phyloP scores from a whole-genome alignment of 192 early-diverging fungal genomes.

The Diversispora eburnea region DNA sequence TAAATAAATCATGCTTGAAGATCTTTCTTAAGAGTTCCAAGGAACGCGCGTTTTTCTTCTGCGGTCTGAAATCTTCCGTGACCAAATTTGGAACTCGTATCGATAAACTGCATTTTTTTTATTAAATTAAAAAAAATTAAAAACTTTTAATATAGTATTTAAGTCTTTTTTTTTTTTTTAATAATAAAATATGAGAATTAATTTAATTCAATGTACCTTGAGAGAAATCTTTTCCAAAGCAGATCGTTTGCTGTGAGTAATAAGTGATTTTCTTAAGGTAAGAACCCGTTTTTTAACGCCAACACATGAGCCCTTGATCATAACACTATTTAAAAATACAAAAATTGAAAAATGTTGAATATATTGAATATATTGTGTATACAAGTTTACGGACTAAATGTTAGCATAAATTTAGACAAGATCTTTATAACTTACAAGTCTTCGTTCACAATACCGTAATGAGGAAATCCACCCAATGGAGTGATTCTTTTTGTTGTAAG shows the following conservation, averaged over 20 bases:
- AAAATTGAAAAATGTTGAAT: background rate
- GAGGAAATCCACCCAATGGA: slow-evolving; percentile 98
- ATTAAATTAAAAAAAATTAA: background rate
- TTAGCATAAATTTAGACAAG: background rate
- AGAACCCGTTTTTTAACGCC: slow-evolving; percentile 97
- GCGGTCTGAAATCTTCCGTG: slow-evolving; percentile 99
- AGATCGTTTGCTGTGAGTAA: slow-evolving; percentile 93
- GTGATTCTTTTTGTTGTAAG: slow-evolving; percentile 94
- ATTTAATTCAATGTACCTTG: slow-evolving; percentile 48
- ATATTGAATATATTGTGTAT: background rate
- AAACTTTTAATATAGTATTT: background rate
- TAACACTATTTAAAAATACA: slow-evolving; percentile 47
- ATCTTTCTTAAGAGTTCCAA: slow-evolving; percentile 91
- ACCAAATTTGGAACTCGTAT: slow-evolving; percentile 98
- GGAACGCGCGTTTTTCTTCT: slow-evolving; percentile 90
- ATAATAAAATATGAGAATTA: no score
- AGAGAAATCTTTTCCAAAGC: slow-evolving; percentile 92
- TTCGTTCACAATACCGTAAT: slow-evolving; percentile 97
- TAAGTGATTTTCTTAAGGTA: slow-evolving; percentile 97
- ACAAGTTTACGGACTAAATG: background rate
- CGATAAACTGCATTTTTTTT: slow-evolving; percentile 71
- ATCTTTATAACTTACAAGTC: slow-evolving; percentile 60
- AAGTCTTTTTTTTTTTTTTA: background rate
- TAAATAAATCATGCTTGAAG: slow-evolving; percentile 16
- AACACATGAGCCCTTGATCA: slow-evolving; percentile 96